Base-by-base conservation (phyloP, 192 early-diverging fungal species). In the Backusella australiensis region DNA sequence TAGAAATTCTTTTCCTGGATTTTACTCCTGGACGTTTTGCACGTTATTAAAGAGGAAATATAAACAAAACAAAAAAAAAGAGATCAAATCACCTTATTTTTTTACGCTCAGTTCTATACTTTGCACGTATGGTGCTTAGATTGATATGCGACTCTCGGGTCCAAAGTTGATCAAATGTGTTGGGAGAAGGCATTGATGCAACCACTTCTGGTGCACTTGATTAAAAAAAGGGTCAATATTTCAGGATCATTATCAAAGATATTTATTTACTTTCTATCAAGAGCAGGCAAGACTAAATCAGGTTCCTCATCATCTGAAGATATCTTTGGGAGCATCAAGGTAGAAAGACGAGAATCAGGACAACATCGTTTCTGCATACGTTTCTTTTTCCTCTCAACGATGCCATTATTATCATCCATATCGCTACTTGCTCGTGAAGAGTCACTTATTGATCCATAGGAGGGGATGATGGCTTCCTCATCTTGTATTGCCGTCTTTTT, bases 221-320 rank as follows among this genome's bases (percentile, higher is more conserved):
- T 35, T 67, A 36, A 29, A 32, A 5, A 68, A 9, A 63, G 4
- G 26, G 23, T 59, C 23, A 12, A 59, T 59, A 59, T 59, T 44
- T 49, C 46, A 49, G 5, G 15, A 26, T 59, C 23, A 59, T 14
- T n/a, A 21, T 59, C 56, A 59, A 59, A 9, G 2, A 2, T 12
- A 26, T 23, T 4, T 59, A 23, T 11, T 39, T 74, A 78, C 77
- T 73, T 78, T 53, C 46, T 67, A 68, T 78, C 77, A 19, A 78
- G 49, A 29, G 77, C 71, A n/a, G 77, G 72, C 17, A 78, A 53
- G 12, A 78, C 77, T n/a, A 78, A 66, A 59, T 77, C 41, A 46
- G 70, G 32, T 34, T 42, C 70, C 21, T 71, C 70, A 12, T 71
- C 56, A 59, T 59, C 56, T 59, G 56, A 26, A 23, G 56, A 11